Base-by-base conservation (phyloP, 1,139 yeast genomes). In the Scheffersomyces parashehatae region DNA sequence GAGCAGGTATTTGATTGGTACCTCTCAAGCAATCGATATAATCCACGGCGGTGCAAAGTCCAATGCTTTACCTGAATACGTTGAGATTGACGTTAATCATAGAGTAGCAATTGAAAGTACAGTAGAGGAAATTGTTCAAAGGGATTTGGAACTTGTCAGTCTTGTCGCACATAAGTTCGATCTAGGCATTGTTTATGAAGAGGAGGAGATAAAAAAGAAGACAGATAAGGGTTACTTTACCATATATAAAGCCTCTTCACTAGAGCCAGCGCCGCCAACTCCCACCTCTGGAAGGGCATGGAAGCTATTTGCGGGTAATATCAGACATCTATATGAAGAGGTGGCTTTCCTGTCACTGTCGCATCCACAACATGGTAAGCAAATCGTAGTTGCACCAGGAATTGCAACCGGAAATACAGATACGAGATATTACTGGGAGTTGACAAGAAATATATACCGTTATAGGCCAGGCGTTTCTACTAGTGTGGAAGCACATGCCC, bases 381-480 rank as follows among this genome's bases (percentile, higher is more conserved):
- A 6, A 7, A 40, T 38, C 3, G 28, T 38, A 10, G 41, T 38
- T 24, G 30, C 43, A 52, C 77, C 77, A 1, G 59, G 48, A 38
- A 49, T 68, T 29, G 55, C 62, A 12, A 60, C 66, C n/a, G 77
- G 74, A 4, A 71, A 71, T 45, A 72, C 77, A 6, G 77, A 72
- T 50, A 72, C 55, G n/a, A 42, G 51, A 26, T 51, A 51, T 47
- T 52, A 52, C 45, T 53, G 57, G 55, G 45, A 44, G 35, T 45
- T 52, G 46, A 51, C 65, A 28, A 49, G 50, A 34, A 55, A 60
- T 45, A 58, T 62, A 35, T 64, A 53, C 52, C 52, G 67, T 37
- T 71, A 67, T 57, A 58, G 73, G 33, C 72, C 75, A 6, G 63
- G 68, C 5, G 9, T 36, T 6, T 35, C 45, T 3, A 51, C 57